Conservation (phyloP, 495 filamentous ascomycete genomes). For the Annulohypoxylon maeteangense region DNA sequence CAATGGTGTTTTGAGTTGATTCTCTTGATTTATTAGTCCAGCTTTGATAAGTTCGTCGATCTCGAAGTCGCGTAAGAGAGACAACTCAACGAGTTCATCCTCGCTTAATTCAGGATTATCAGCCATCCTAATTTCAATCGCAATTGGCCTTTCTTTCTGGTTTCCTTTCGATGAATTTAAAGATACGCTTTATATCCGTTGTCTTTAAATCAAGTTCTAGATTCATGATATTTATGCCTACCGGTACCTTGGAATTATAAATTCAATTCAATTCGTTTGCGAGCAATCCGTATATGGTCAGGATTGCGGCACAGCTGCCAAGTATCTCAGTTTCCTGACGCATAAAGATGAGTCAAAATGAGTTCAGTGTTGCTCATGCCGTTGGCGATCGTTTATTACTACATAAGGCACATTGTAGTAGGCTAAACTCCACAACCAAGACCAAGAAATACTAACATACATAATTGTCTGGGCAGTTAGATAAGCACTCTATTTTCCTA, state of each 20-base stretch:
- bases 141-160: background rate
- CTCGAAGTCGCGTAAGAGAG: slow-evolving; percentile 45
- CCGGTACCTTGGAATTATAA: no score
- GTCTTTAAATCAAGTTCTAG: background rate
- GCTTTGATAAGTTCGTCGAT: slow-evolving; percentile 39
- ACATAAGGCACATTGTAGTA: background rate
- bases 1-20: slow-evolving; percentile 26
- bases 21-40: slow-evolving; percentile 21
- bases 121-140: slow-evolving; percentile 4
- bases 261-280: background rate
- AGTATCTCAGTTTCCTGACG: slow-evolving; percentile 3
- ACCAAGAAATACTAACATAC: background rate
- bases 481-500: background rate
- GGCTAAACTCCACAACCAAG: background rate
- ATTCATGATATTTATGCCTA: no score
- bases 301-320: background rate
- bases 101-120: slow-evolving; percentile 19
- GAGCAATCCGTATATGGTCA: background rate
- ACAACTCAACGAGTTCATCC: slow-evolving; percentile 41
- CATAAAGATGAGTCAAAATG: slow-evolving; percentile 11
- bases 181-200: background rate
- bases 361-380: slow-evolving; percentile 15
- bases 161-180: background rate
- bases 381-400: background rate
- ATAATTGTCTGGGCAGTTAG: background rate